Evolutionary conservation across 129 eudicot species (phyloP).

Genomic region (Lonicera japonica): DNA sequence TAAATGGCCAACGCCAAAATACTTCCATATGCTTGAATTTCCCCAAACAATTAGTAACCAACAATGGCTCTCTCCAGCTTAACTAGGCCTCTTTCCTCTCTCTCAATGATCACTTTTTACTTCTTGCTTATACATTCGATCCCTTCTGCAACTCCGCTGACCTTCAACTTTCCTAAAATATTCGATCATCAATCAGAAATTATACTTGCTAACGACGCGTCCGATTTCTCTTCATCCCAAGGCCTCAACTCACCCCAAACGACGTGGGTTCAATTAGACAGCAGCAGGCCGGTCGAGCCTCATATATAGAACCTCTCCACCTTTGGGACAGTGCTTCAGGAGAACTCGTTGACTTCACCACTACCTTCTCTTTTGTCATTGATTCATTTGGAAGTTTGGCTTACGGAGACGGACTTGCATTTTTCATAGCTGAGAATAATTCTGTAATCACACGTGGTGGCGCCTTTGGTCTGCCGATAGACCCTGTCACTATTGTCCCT

Average conservation of each 20-base stretch:
- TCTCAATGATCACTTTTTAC: background rate
- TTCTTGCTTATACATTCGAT: constrained; percentile 12
- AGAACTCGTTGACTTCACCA: constrained; percentile 46
- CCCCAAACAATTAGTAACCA: too few relatives aligned
- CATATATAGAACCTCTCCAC: constrained; percentile 35
- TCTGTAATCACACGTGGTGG: constrained; percentile 27
- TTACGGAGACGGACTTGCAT: constrained; percentile 53
- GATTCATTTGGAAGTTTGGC: constrained; percentile 7
- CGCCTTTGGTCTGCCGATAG: constrained; percentile 25
- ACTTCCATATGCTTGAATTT: too few relatives aligned
- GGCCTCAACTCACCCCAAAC: constrained; percentile 35
- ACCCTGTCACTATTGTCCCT: constrained; percentile 11
- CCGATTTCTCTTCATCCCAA: constrained; percentile 25
- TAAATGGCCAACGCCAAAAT: too few relatives aligned
- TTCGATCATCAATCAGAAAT: too few relatives aligned
- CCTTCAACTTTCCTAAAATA: constrained; percentile 24
- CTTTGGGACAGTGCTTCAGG: constrained; percentile 42
- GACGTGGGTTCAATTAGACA: constrained; percentile 15
- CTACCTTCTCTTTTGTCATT: constrained; percentile 47
- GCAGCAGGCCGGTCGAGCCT: constrained; percentile 43
- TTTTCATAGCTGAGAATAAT: constrained; percentile 49
- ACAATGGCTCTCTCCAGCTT: background rate
- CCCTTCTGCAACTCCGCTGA: constrained; percentile 23
- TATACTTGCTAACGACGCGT: background rate
- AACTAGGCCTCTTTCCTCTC: constrained; percentile 8